Evolutionary conservation across 805 yeast genomes (phyloP), one percentile per base, ranked within the genome.

Genomic region (Candida suzukii): DNA sequence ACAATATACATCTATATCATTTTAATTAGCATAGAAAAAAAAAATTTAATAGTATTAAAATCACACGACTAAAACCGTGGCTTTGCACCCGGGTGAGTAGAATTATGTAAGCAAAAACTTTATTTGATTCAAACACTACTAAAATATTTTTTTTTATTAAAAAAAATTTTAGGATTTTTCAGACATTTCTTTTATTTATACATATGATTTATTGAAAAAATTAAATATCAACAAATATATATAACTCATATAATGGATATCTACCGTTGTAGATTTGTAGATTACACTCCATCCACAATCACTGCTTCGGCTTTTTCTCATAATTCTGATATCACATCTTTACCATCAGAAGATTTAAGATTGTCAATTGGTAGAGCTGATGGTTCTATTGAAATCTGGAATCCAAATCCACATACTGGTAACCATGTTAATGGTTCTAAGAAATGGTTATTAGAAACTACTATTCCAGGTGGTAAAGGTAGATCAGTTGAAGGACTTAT

Each of bases 331-430:
- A 51, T 64, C 30, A 60, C 62, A 20, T 64, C 64, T 37, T 51
- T 66, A 24, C 67, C 78, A 1, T 80, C 77, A 22, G 62, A 60
- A 20, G 80, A 76, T 44, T 66, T 88, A 41, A 71, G 96, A 45
- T 64, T 93, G 30, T 97, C 98, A 1, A 84, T 91, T 6, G 98
- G 96, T 25, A 74, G 97, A 59, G 76, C 87, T 36, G 90, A 93
- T 57, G 99, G 99, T 31, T 90, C 90, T 54, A 84, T 93, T 44
- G 99, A 93, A 62, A 79, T 93, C 27, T 91, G 98, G 96, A 87
- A 87, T 59, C 96, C 96, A 32, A 48, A 58, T 40, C 35, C 30
- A 12, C 29, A 20, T 18, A 22, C 40, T 11, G 22, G 24, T 11
- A 31, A 29, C 19, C 36, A 38, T 28, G 14, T 18, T 9, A 30